A percentile compares a stretch with the other conserved stretches of the same genome.
Evolutionary conservation across 2,329 filamentous ascomycete species (phyloP).

Genomic region (Neophaeococcomyces aloes): DNA sequence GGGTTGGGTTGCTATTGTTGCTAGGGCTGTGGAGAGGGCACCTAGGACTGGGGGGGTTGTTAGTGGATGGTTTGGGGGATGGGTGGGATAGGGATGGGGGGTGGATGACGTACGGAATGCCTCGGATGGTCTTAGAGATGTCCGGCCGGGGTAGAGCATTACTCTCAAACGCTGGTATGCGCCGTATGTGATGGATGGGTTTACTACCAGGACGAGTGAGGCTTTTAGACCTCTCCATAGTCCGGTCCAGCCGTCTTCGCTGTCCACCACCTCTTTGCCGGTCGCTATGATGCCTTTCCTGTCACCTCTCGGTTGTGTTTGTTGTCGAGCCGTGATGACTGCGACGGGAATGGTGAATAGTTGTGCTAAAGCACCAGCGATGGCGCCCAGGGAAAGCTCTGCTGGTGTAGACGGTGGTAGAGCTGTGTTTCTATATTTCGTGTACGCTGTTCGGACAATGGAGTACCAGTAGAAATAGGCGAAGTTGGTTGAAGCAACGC

Average conservation of each 20-base stretch:
- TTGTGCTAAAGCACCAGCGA: slow-evolving; percentile 83
- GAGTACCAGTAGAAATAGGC: slow-evolving; percentile 99
- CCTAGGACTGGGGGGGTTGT: slow-evolving; percentile 58
- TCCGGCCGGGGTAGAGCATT: slow-evolving; percentile 64
- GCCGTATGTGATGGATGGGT: slow-evolving; percentile 95
- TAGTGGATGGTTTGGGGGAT: not conserved
- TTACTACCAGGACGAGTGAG: slow-evolving; percentile 87
- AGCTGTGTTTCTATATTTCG: slow-evolving; percentile 38
- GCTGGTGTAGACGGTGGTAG: slow-evolving; percentile 59
- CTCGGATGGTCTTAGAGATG: slow-evolving; percentile 68
- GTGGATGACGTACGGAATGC: slow-evolving; percentile 64
- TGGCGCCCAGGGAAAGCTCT: slow-evolving; percentile 74
- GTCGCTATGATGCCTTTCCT: slow-evolving; percentile 81
- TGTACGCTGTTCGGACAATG: slow-evolving; percentile 70
- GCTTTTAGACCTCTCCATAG: slow-evolving; percentile 94
- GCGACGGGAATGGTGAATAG: slow-evolving; percentile 93
- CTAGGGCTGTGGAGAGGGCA: slow-evolving; percentile 82
- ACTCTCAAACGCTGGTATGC: slow-evolving; percentile 84
- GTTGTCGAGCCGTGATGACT: slow-evolving; percentile 89
- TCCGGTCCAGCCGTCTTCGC: slow-evolving; percentile 79
- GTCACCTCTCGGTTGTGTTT: slow-evolving; percentile 77
- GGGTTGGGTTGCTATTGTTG: slow-evolving; percentile 85
- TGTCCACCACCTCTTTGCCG: slow-evolving; percentile 75
- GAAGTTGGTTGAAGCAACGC: slow-evolving; percentile 95
- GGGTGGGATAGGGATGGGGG: not conserved